A percentile compares a stretch with the other conserved stretches of the same genome.
These are phyloP conservation scores for Trichaptum fuscoviolaceum DNA, from an alignment of 768 basidiomycete genomes.

Conservation along the genomic window DNA sequence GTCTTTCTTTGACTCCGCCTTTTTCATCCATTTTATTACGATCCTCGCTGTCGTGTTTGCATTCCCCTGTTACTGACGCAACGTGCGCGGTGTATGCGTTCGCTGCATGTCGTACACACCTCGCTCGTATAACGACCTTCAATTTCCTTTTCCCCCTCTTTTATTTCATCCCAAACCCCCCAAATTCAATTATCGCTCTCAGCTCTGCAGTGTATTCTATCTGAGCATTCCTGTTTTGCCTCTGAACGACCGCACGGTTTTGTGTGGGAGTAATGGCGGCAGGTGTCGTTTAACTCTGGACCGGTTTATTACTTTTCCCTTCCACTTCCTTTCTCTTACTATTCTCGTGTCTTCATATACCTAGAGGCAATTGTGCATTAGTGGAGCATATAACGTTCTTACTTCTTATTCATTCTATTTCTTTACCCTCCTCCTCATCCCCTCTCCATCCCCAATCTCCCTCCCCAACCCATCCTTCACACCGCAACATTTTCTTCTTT, in stretches of 20 bases:
- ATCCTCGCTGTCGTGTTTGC: too few species aligned
- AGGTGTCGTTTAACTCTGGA: neutral
- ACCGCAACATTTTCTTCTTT: neutral
- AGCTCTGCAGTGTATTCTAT: constrained; percentile 1
- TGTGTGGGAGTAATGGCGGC: neutral
- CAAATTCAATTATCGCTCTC: neutral
- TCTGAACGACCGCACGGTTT: neutral
- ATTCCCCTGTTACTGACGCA: neutral
- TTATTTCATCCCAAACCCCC: neutral
- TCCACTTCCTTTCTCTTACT: neutral
- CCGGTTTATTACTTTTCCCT: neutral
- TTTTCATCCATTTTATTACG: neutral
- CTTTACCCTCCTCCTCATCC: neutral
- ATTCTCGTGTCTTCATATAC: constrained; percentile 1
- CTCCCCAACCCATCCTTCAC: neutral
- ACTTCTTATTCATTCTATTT: neutral
- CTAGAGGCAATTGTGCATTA: constrained; percentile 1
- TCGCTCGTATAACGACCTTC: neutral
- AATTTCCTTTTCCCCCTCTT: neutral
- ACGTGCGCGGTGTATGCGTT: neutral
- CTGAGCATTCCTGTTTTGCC: neutral
- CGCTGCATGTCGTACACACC: neutral
- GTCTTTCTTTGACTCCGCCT: neutral
- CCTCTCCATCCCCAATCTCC: neutral
- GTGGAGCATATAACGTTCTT: neutral